Base-by-base conservation (phyloP, 2,329 filamentous ascomycete genomes). In the Teratosphaeria viscida region DNA sequence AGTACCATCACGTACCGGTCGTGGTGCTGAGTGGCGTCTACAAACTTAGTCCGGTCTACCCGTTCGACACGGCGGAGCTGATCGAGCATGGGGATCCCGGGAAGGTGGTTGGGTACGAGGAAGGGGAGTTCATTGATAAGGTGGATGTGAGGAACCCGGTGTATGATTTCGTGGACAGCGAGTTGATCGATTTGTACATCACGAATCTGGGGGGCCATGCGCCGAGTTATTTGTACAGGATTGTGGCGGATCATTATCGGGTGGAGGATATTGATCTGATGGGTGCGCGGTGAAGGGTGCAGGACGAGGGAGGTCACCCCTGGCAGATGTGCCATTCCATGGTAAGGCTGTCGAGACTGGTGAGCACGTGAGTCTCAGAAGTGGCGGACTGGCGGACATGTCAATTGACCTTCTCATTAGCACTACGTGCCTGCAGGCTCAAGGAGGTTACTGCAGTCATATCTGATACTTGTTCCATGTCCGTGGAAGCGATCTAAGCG, bases 11-110 rank as follows among this genome's bases (percentile, higher is more conserved):
- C 64, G 90, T 87, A 27, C 88, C 91, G 0, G 92, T 99, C 19
- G 86, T 97, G 27, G 90, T 95, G 2, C 83, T 99, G 52, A 89
- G 88, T 57, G 92, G 91, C 35, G 87, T 97, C 23, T 97, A 96
- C 79, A 95, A 95, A 75, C 83, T 99, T 59, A 95, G 90, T 66
- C 92, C 94, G 0, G 86, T 95, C 61, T 92, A 91, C 68, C 88
- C 91, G 1, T 92, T 91, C 68, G 86, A 94, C 68, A 86, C 88
- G 57, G 34, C 27, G n/a, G 84, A 85, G 4, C 77, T 95, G 62
- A 88, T 96, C 60, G 92, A 96, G 75, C 90, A 90, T 76, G 92
- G 90, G 16, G 86, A 92, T 71, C 85, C 91, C 1, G 85, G 87
- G 58, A 87, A 83, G 65, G 86, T 90, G 59, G 83, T 94, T 52